Evolutionary conservation across 495 filamentous ascomycete genomes (phyloP).

Genomic region (Penicillium salamii): DNA sequence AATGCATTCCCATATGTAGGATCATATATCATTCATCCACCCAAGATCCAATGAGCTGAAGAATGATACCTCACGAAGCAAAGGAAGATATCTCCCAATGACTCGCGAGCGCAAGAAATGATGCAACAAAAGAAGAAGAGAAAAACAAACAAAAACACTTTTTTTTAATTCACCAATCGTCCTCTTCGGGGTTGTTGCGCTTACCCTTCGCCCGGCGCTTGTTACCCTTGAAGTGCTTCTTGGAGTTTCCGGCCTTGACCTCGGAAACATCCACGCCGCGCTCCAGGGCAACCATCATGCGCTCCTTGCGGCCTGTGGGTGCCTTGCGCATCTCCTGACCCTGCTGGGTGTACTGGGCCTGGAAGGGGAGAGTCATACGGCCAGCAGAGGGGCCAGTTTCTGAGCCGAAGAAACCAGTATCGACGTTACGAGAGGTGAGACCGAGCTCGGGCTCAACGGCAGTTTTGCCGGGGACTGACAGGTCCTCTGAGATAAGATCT

Average conservation of each 20-base stretch:
- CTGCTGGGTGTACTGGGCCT: slow-evolving; percentile 80
- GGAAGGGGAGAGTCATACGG: slow-evolving; percentile 79
- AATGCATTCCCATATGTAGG: slow-evolving; percentile 20
- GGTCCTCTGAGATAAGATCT: slow-evolving; percentile 37
- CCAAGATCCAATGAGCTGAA: slow-evolving; percentile 6
- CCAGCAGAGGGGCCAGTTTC: slow-evolving; percentile 54
- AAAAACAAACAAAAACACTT: slow-evolving; percentile 21
- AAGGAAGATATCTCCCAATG: neutral
- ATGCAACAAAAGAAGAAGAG: slow-evolving; percentile 13
- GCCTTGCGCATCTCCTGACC: slow-evolving; percentile 63
- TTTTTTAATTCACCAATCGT: slow-evolving; percentile 34
- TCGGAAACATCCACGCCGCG: slow-evolving; percentile 82
- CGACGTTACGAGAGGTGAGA: slow-evolving; percentile 68
- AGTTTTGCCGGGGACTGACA: slow-evolving; percentile 19
- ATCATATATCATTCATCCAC: slow-evolving; percentile 12
- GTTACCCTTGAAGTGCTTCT: slow-evolving; percentile 94
- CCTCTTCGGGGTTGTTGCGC: slow-evolving; percentile 36
- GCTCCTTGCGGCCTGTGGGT: slow-evolving; percentile 79
- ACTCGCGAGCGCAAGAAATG: slow-evolving; percentile 7
- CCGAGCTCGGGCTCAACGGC: slow-evolving; percentile 45
- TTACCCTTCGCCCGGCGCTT: slow-evolving; percentile 64
- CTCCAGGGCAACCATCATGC: slow-evolving; percentile 80
- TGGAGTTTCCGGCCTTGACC: slow-evolving; percentile 62
- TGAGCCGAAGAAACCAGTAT: slow-evolving; percentile 81
- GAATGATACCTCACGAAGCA: slow-evolving; percentile 9